phyloP scores from a whole-genome alignment of 2,329 filamentous ascomycete species.

The Aspergillus luchuensis region DNA sequence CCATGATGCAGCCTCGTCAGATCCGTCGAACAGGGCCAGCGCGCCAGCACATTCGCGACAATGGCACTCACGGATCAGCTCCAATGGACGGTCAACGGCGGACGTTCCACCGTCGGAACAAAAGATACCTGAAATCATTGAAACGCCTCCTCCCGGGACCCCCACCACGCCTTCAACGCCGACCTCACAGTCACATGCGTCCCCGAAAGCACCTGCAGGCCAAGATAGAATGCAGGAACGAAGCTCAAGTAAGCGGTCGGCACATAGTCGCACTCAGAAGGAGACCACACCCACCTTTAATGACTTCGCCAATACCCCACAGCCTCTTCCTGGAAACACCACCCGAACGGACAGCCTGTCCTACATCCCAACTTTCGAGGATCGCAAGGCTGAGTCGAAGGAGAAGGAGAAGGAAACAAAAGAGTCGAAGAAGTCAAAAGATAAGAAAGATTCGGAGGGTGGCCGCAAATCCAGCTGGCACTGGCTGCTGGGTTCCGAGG shows the following conservation, averaged over 20 bases:
- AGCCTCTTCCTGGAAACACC: constrained; percentile 69
- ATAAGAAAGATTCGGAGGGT: constrained; percentile 72
- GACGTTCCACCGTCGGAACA: constrained; percentile 52
- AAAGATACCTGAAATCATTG: constrained; percentile 59
- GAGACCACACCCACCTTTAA: constrained; percentile 57
- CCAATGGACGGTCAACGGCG: constrained; percentile 59
- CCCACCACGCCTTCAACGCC: constrained; percentile 25
- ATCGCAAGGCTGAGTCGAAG: constrained; percentile 73
- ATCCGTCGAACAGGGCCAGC: constrained; percentile 35
- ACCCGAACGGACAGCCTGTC: constrained; percentile 76
- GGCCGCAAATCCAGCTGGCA: constrained; percentile 75
- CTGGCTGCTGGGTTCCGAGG: constrained; percentile 74
- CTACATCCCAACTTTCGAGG: constrained; percentile 76
- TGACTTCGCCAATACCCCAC: constrained; percentile 66
- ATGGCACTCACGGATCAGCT: constrained; percentile 60
- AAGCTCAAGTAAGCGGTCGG: constrained; percentile 36
- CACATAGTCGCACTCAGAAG: constrained; percentile 35
- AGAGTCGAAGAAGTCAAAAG: constrained; percentile 72
- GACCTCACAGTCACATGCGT: constrained; percentile 40
- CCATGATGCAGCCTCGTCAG: constrained; percentile 26
- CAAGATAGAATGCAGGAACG: constrained; percentile 31
- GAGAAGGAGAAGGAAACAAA: constrained; percentile 64
- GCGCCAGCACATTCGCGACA: constrained; percentile 45
- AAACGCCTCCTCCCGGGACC: constrained; percentile 62
- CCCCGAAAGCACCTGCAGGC: constrained; percentile 44